Conservation (phyloP, 1,284 basidiomycete genomes). For the Leccinum insolens region DNA sequence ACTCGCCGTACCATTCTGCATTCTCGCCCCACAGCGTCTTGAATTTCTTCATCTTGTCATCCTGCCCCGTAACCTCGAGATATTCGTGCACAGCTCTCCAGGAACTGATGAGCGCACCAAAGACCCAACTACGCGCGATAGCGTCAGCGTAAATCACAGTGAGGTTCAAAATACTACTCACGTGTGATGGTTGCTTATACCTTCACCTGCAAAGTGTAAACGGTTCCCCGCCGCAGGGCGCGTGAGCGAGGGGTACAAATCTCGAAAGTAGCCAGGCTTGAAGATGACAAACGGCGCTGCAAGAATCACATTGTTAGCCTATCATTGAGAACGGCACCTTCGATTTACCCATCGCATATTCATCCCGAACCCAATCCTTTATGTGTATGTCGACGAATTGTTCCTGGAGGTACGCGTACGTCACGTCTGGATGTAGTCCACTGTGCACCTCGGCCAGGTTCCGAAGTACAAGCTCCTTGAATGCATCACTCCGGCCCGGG, state of each 20-base stretch:
- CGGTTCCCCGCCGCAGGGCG: neutral
- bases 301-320: neutral
- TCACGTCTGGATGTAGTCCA: neutral
- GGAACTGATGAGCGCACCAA: conserved; percentile 12
- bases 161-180: neutral
- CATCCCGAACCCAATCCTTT: conserved; percentile 15
- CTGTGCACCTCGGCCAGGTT: neutral
- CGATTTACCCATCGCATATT: conserved; percentile 9
- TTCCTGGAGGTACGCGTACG: neutral
- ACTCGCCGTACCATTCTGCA: conserved; percentile 20
- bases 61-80: conserved; percentile 7
- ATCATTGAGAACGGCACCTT: neutral
- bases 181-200: neutral
- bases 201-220: neutral
- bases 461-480: too few species aligned
- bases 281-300: neutral
- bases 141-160: neutral
- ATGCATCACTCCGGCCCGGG: too few species aligned
- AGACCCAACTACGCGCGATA: conserved; percentile 19
- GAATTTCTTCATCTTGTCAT: conserved; percentile 13
- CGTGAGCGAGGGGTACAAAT: neutral
- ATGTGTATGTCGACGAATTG: conserved; percentile 13
- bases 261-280: neutral
- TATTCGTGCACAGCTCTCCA: neutral
- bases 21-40: conserved; percentile 25